Conservation (phyloP, 768 basidiomycete species). For the Rubroboletus pulcherrimus region DNA sequence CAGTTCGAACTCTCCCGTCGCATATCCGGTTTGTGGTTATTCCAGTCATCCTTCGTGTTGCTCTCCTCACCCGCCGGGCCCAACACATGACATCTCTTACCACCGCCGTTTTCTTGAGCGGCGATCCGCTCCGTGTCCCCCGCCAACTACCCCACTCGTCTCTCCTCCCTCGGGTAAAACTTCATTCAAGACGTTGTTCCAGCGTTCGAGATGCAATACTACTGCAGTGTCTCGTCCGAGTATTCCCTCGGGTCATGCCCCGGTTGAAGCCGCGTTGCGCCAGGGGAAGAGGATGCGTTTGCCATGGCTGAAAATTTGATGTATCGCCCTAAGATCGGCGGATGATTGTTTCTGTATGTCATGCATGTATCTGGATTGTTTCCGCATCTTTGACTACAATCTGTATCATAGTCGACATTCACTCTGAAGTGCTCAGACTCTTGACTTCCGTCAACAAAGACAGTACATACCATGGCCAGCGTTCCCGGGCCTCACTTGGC, state of each 20-base stretch:
- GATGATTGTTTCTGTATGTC: constrained; percentile 21
- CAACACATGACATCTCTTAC: constrained; percentile 5
- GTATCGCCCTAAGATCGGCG: constrained; percentile 2
- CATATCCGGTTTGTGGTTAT: constrained; percentile 30
- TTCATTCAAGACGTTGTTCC: constrained; percentile 26
- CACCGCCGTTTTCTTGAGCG: constrained; percentile 9
- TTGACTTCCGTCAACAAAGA: neutral
- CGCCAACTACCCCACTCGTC: constrained; percentile 9
- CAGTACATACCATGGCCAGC: neutral
- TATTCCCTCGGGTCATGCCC: constrained; percentile 16
- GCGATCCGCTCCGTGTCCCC: constrained; percentile 18
- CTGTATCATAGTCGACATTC: constrained; percentile 5
- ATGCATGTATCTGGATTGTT: constrained; percentile 16
- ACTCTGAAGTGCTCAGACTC: neutral
- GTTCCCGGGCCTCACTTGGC: neutral
- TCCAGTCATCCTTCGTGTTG: constrained; percentile 22
- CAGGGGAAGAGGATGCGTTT: constrained; percentile 30
- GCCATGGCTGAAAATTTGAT: constrained; percentile 31
- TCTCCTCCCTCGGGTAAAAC: constrained; percentile 16
- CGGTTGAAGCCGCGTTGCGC: constrained; percentile 20
- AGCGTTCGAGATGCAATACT: constrained; percentile 28
- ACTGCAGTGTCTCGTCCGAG: constrained; percentile 8
- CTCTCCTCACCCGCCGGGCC: neutral
- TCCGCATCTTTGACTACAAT: constrained; percentile 9
- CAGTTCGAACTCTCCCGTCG: constrained; percentile 30